Percentiles rank a stretch among this genome's conserved stretches.
phyloP scores from a whole-genome alignment of 768 basidiomycete genomes.

The Termitomyces heimii region DNA sequence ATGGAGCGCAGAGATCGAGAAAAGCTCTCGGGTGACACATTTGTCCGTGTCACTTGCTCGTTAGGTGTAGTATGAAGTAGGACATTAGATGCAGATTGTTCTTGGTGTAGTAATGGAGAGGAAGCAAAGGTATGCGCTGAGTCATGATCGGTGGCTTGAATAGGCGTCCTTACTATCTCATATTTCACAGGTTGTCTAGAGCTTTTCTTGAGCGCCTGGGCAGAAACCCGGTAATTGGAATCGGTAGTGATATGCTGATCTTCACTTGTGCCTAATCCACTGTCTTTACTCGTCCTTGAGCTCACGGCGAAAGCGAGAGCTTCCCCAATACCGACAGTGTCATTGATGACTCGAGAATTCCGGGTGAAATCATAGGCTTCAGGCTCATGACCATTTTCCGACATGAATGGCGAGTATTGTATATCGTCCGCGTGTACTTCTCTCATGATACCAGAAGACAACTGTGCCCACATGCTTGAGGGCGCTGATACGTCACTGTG shows the following conservation, averaged over 20 bases:
- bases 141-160: constrained; percentile 8
- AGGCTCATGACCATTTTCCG: constrained; percentile 15
- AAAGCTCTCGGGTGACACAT: constrained; percentile 21
- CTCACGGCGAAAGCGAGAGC: constrained; percentile 45
- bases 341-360: constrained; percentile 31
- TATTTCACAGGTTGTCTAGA: constrained; percentile 30
- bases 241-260: constrained; percentile 22
- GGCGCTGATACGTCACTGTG: constrained; percentile 34
- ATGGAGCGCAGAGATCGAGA: constrained; percentile 48
- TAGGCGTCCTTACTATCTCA: constrained; percentile 25
- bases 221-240: constrained; percentile 2
- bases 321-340: constrained; percentile 58
- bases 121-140: constrained; percentile 18
- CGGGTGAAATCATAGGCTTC: constrained; percentile 10
- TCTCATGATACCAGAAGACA: constrained; percentile 36
- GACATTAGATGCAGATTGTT: constrained; percentile 3
- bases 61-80: constrained; percentile 1
- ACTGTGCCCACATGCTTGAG: constrained; percentile 46
- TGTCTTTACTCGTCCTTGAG: constrained; percentile 25
- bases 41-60: constrained; percentile 1
- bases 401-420: constrained; percentile 40
- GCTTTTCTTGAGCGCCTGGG: constrained; percentile 4
- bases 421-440: constrained; percentile 41
- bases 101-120: constrained; percentile 13
- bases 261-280: constrained; percentile 45